Base-by-base conservation (phyloP, 2,329 filamentous ascomycete genomes). In the Podosphaera aphanis region DNA sequence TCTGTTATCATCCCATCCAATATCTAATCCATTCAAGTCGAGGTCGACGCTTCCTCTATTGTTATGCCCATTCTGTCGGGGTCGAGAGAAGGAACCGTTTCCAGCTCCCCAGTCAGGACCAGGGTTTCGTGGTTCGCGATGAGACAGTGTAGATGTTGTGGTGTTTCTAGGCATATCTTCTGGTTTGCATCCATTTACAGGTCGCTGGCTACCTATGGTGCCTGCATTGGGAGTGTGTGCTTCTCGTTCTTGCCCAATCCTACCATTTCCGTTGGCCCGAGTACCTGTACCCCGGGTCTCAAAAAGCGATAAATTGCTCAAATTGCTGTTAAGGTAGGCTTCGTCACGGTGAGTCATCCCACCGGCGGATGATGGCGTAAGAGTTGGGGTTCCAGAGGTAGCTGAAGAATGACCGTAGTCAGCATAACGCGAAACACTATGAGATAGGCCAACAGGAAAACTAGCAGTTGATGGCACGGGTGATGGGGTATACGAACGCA, bases 401-500 rank as follows among this genome's bases (percentile, higher is more conserved):
- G 65, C 69, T 53, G 66, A 74, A 39, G 68, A 66, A 52, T 77
- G 71, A 48, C 74, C 53, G 46, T 56, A 53, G 44, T 71, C 70
- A 50, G 58, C 53, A 51, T 77, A 71, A 46, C 74, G 70, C 40
- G 72, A 65, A 46, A 76, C 71, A 53, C 77, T 77, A 51, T 71
- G 69, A 56, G 68, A 68, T 43, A 83, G 66, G 49, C 70, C 73
- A 51, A 74, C 74, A 46, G 83, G 77, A 59, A 92, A 93, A 66
- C 84, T 92, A 5, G 83, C 83, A 16, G 83, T 84, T 11, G 90
- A 93, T 6, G 79, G 79, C 2, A 83, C 88, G 5, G 90, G 88
- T 54, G 88, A 95, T 10, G 88, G 88, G 15, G 86, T 94, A 64
- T 92, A 93, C 1, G 86, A 93, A 52, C 88, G 81, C 51, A 98